Conservation (phyloP, 306 rosid genomes). For the Medicago lupulina region DNA sequence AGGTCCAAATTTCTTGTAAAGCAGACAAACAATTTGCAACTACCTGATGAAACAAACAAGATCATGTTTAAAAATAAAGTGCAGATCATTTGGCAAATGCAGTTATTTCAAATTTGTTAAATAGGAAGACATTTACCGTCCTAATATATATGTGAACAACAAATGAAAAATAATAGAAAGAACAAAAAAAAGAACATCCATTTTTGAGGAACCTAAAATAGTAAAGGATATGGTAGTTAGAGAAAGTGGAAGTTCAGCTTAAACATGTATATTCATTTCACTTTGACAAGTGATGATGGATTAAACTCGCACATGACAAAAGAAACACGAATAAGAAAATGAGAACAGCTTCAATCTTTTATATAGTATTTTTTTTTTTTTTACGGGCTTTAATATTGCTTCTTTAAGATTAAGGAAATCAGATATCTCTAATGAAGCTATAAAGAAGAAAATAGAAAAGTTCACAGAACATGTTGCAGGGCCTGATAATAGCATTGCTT, state of each 20-base stretch:
- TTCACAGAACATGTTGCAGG: slow-evolving; percentile 22
- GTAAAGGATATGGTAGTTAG: neutral
- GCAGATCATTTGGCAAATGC: slow-evolving; percentile 32
- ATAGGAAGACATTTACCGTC: slow-evolving; percentile 11
- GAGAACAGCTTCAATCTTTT: slow-evolving; percentile 6
- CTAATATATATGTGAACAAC: slow-evolving; percentile 5
- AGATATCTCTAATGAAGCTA: slow-evolving; percentile 1
- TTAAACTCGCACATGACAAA: neutral
- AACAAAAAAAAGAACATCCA: neutral
- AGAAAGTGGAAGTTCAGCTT: slow-evolving; percentile 9
- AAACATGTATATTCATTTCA: neutral
- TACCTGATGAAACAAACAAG: slow-evolving; percentile 60
- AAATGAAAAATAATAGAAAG: slow-evolving; percentile 26
- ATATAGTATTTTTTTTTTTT: neutral
- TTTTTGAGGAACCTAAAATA: neutral
- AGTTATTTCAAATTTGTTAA: neutral
- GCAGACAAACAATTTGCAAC: slow-evolving; percentile 96
- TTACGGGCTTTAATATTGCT: neutral
- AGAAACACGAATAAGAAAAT: slow-evolving; percentile 11
- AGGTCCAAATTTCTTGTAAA: slow-evolving; percentile 95
- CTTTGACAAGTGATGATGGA: slow-evolving; percentile 7
- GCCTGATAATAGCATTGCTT: slow-evolving; percentile 16
- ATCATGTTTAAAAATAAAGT: slow-evolving; percentile 13
- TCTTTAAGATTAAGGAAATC: slow-evolving; percentile 31
- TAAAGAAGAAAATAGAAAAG: slow-evolving; percentile 20